Evolutionary conservation across 2,329 filamentous ascomycete genomes (phyloP).

Genomic region (Fusarium mangiferae): DNA sequence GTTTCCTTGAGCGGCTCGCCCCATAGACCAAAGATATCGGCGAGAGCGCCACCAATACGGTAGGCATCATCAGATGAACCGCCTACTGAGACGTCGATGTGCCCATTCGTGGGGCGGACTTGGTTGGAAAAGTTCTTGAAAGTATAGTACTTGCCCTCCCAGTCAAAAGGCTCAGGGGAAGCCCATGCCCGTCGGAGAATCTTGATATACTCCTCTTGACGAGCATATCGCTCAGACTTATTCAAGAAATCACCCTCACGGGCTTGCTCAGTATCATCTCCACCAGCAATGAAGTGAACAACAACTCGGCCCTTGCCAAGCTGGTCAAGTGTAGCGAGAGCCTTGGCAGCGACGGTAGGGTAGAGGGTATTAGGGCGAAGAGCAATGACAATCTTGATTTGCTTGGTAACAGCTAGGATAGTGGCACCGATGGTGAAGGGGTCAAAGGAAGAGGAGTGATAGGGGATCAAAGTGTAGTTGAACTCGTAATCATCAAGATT

Average conservation of each 20-base stretch:
- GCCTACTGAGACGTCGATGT: slow-evolving; percentile 68
- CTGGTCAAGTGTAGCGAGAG: slow-evolving; percentile 69
- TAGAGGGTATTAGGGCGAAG: slow-evolving; percentile 68
- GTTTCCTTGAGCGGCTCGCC: slow-evolving; percentile 72
- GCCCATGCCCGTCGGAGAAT: slow-evolving; percentile 69
- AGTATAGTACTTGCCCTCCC: slow-evolving; percentile 68
- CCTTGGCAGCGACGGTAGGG: slow-evolving; percentile 70
- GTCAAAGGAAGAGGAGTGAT: slow-evolving; percentile 59
- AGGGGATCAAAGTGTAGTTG: slow-evolving; percentile 71
- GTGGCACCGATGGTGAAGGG: slow-evolving; percentile 67
- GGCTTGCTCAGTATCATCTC: slow-evolving; percentile 68
- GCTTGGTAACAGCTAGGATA: slow-evolving; percentile 66
- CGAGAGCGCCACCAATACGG: slow-evolving; percentile 66
- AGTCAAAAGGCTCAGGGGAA: slow-evolving; percentile 67
- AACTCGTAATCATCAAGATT: slow-evolving; percentile 68
- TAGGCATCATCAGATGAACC: slow-evolving; percentile 69
- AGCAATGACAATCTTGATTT: slow-evolving; percentile 70
- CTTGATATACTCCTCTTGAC: slow-evolving; percentile 70
- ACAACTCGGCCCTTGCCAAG: slow-evolving; percentile 67
- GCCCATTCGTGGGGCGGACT: slow-evolving; percentile 63
- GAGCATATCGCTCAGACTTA: slow-evolving; percentile 67
- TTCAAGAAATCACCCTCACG: slow-evolving; percentile 68
- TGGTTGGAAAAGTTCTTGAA: slow-evolving; percentile 68
- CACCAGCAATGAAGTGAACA: slow-evolving; percentile 72
- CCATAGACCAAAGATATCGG: slow-evolving; percentile 73